phyloP scores from a whole-genome alignment of 2,329 filamentous ascomycete genomes.

The Ceratocystis eucalypticola region DNA sequence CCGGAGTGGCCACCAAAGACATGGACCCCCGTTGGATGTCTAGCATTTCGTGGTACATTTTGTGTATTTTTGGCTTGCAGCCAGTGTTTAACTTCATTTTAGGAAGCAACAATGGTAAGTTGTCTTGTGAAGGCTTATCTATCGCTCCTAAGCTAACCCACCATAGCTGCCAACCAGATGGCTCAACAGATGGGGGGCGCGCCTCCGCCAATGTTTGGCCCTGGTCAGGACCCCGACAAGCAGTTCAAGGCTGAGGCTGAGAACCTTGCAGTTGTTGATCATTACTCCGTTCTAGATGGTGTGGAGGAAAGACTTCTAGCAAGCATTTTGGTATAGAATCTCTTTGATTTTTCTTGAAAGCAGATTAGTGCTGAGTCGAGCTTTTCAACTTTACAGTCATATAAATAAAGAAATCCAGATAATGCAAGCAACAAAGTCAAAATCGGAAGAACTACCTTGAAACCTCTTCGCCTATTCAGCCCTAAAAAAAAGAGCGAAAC shows the following conservation, averaged over 20 bases:
- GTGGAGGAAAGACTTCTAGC: conserved; percentile 69
- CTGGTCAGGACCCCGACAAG: conserved; percentile 90
- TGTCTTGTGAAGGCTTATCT: too few species aligned
- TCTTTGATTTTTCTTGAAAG: not conserved
- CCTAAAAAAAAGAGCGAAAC: not conserved
- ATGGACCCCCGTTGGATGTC: conserved; percentile 98
- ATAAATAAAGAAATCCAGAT: conserved; percentile 4
- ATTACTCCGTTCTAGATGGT: conserved; percentile 79
- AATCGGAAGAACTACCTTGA: not conserved
- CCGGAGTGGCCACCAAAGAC: conserved; percentile 86
- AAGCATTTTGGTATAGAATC: conserved; percentile 14
- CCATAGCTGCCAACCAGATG: conserved; percentile 74
- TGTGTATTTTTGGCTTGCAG: conserved; percentile 92
- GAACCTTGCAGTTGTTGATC: conserved; percentile 88
- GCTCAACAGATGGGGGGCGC: conserved; percentile 78
- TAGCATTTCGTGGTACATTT: conserved; percentile 95
- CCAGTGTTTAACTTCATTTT: conserved; percentile 95
- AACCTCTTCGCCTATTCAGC: conserved; percentile 7
- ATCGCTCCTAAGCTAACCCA: not conserved
- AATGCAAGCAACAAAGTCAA: conserved; percentile 7
- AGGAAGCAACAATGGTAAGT: conserved; percentile 83
- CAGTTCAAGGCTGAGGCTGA: conserved; percentile 85
- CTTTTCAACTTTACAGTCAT: not conserved
- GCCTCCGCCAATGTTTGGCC: conserved; percentile 69
- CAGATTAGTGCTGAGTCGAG: not conserved